Conservation (phyloP, 768 basidiomycete species). For the Collybiopsis confluens region DNA sequence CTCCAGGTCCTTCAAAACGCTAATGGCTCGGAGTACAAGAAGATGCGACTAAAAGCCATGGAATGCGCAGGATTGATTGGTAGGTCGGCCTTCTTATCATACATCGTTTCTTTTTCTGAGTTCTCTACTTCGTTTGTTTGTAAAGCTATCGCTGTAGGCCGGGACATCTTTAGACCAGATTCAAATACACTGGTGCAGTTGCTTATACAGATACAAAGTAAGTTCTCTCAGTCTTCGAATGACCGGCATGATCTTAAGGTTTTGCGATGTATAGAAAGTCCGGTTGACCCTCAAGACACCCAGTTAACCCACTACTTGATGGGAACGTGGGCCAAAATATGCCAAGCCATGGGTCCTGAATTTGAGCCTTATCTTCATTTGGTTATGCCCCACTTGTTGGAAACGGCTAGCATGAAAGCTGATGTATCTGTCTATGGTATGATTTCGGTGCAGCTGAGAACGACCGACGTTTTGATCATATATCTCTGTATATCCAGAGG, state of each 20-base stretch:
- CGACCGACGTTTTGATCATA: no score
- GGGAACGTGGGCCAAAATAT: constrained; percentile 86
- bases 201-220: constrained; percentile 76
- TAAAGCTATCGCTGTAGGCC: constrained; percentile 81
- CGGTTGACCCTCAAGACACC: constrained; percentile 66
- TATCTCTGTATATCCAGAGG: no score
- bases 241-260: background rate
- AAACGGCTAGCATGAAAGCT: constrained; percentile 74
- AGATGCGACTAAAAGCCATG: constrained; percentile 80
- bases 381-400: constrained; percentile 77
- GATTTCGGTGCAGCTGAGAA: constrained; percentile 12
- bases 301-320: constrained; percentile 74
- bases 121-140: background rate
- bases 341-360: constrained; percentile 77
- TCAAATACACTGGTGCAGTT: constrained; percentile 66
- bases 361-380: constrained; percentile 84
- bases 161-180: constrained; percentile 74
- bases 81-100: constrained; percentile 29
- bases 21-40: constrained; percentile 59
- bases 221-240: constrained; percentile 14
- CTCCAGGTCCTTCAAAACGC: constrained; percentile 73
- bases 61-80: constrained; percentile 87
- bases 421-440: constrained; percentile 72
- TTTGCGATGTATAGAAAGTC: constrained; percentile 43
- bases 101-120: background rate